Evolutionary conservation across 805 yeast genomes (phyloP).

Genomic region (Sugiyamaella americana): DNA sequence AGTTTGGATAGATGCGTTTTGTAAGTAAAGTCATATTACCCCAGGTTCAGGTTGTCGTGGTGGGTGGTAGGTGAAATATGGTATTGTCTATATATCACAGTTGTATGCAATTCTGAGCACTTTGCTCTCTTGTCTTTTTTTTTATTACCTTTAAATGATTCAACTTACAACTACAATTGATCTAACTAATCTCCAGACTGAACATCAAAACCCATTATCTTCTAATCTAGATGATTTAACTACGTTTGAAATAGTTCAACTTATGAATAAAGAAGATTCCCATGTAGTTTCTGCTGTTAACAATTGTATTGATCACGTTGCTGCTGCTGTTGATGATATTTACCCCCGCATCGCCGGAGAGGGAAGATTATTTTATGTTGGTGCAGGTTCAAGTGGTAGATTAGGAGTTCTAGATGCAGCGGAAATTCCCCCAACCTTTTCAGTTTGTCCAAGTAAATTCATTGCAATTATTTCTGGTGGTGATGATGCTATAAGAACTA

Average conservation of each 20-base stretch:
- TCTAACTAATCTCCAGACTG: conserved; percentile 21
- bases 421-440: conserved; percentile 27
- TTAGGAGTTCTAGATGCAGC: conserved; percentile 27
- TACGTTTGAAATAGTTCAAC: conserved; percentile 18
- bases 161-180: neutral
- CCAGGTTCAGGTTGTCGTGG: no score
- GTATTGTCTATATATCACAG: no score
- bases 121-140: no score
- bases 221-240: conserved; percentile 18
- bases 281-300: conserved; percentile 15
- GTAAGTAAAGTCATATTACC: neutral
- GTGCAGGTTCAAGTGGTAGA: conserved; percentile 27
- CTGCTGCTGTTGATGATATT: conserved; percentile 21
- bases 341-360: conserved; percentile 16
- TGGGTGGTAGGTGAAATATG: no score
- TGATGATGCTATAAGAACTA: conserved; percentile 23
- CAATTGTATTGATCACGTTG: conserved; percentile 14
- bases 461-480: conserved; percentile 29
- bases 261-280: conserved; percentile 22
- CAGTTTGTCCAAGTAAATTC: conserved; percentile 23
- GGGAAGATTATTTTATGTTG: conserved; percentile 28
- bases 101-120: no score
- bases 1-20: neutral
- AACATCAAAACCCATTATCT: conserved; percentile 21
- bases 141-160: no score